Conservation (phyloP, 306 rosid species). For the Castanospermum australe region DNA sequence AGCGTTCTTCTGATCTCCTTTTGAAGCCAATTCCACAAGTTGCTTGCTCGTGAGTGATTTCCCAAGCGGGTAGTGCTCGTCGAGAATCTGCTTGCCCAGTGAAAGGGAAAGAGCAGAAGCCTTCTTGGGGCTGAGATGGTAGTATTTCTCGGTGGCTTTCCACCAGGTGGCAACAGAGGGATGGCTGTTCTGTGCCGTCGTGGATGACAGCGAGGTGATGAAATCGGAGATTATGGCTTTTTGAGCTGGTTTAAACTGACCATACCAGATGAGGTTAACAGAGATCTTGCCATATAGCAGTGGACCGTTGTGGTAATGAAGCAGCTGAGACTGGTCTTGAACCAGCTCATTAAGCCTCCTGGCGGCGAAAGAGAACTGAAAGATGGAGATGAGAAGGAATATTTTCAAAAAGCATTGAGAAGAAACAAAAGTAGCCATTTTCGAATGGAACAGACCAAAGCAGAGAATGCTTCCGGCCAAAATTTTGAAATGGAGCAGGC, state of each 20-base stretch:
- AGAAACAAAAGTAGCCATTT: conserved; percentile 34
- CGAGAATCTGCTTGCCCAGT: conserved; percentile 50
- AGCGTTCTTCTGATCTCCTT: conserved; percentile 58
- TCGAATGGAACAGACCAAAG: not conserved
- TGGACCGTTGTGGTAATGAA: conserved; percentile 87
- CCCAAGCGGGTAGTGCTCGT: conserved; percentile 61
- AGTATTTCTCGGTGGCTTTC: conserved; percentile 80
- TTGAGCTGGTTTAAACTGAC: conserved; percentile 73
- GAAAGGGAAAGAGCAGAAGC: conserved; percentile 36
- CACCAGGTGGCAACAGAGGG: conserved; percentile 87
- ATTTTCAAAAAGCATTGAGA: conserved; percentile 5
- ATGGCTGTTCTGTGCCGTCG: not conserved
- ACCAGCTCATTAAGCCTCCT: conserved; percentile 51
- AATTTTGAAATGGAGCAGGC: not conserved
- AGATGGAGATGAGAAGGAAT: conserved; percentile 21
- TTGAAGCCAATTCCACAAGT: conserved; percentile 51
- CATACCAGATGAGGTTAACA: conserved; percentile 81
- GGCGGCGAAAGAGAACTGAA: conserved; percentile 49
- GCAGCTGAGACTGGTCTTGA: conserved; percentile 55
- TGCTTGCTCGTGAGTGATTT: conserved; percentile 59
- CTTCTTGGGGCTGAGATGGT: conserved; percentile 44
- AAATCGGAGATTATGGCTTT: conserved; percentile 74
- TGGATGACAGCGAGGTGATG: conserved; percentile 52
- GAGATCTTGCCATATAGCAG: conserved; percentile 77
- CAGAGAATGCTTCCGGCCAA: not conserved